Evolutionary conservation across 176 grass and related monocot genomes (phyloP), one percentile per base, ranked within the genome.

Genomic region (Ensete ventricosum): DNA sequence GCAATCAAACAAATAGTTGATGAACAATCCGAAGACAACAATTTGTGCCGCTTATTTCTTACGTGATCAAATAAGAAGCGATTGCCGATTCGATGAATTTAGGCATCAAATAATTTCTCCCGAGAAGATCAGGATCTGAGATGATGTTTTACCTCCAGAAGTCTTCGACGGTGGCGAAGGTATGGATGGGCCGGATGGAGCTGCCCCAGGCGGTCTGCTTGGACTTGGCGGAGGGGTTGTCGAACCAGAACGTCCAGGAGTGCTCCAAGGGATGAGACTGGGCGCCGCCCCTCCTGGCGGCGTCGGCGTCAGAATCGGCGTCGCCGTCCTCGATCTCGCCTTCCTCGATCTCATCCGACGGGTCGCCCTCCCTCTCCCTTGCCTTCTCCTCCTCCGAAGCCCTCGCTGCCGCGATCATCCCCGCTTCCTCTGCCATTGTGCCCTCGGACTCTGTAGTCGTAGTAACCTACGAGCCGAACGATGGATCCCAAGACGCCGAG

Each of bases 201-300:
- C 84, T 99, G 0, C 95, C 94, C 95, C 95, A 99, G 0, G 86
- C 63, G 14, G 48, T 80, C 54, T 75, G 68, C 86, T 78, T 82
- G 29, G 71, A 74, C 53, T 98, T 98, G 0, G 50, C 78, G 13
- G 83, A 76, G 59, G 95, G 95, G 74, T 93, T 91, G 69, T 98
- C 95, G 86, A 91, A 98, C 90, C 95, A 98, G 82, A 98, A 87
- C 27, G 95, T 98, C 95, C 95, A 98, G 0, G 88, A 74, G 81
- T 98, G 75, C 82, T 98, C 95, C 4, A 98, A 82, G 20, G 81
- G 86, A 76, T 98, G 90, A 24, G 74, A 14, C 52, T 74, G 72
- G 6, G 13, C 69, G 75, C 72, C 11, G 82, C 21, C 23, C 77
- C 53, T 16, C 54, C 64, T 54, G 55, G 17, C 25, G 49, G 68